Evolutionary conservation across 805 yeast genomes (phyloP).

Genomic region (Starmerella etchellsii): DNA sequence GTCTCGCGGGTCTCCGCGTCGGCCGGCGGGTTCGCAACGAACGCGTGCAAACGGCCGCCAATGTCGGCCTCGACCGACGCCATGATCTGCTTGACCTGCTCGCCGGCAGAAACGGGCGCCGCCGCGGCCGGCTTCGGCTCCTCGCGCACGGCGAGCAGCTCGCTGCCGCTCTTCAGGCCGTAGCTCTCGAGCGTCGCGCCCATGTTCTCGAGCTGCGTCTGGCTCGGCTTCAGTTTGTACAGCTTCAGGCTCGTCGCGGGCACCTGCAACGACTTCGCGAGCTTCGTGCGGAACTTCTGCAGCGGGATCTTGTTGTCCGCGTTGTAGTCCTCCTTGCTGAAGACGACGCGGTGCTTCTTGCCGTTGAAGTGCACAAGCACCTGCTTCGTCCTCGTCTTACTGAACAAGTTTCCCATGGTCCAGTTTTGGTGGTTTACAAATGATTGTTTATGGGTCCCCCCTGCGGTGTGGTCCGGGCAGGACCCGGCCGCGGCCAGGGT

Average conservation of each 20-base stretch:
- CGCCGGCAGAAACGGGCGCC: conserved; percentile 17
- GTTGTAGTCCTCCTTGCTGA: conserved; percentile 20
- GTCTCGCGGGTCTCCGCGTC: conserved; percentile 21
- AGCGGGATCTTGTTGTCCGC: conserved; percentile 54
- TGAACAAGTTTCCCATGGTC: conserved; percentile 2
- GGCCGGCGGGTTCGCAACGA: conserved; percentile 18
- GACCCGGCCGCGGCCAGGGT: no score
- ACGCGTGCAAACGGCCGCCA: conserved; percentile 18
- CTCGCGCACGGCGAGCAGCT: conserved; percentile 19
- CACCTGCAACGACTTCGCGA: conserved; percentile 43
- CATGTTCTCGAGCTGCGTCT: conserved; percentile 15
- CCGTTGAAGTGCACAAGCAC: conserved; percentile 19
- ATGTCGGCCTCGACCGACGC: conserved; percentile 22
- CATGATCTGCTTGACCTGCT: conserved; percentile 22
- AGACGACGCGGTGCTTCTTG: conserved; percentile 18
- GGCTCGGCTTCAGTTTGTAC: conserved; percentile 15
- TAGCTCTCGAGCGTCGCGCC: conserved; percentile 15
- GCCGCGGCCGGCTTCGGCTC: conserved; percentile 5
- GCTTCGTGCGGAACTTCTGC: conserved; percentile 44
- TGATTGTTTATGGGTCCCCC: no score
- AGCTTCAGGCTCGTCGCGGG: conserved; percentile 21
- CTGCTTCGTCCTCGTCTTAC: conserved; percentile 6
- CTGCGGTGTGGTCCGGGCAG: no score
- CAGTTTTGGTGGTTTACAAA: no score
- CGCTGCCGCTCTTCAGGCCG: conserved; percentile 18